Base-by-base conservation (phyloP, 192 early-diverging fungal species). In the Backusella parvicylindrica region DNA sequence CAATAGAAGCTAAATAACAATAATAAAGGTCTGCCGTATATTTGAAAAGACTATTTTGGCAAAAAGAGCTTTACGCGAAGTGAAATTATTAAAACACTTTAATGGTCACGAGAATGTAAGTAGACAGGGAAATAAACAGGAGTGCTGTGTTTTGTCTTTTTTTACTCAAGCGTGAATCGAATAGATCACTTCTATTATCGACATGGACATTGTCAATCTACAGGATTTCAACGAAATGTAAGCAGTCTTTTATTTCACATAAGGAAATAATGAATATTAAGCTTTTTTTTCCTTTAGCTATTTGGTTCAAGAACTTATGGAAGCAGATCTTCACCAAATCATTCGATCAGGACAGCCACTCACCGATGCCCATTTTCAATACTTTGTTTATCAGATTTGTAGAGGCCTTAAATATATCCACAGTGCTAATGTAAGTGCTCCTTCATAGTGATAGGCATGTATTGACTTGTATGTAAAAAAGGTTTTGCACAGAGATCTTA, bases 81-180 rank as follows among this genome's bases (percentile, higher is more conserved):
- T 98, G 73, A 97, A 98, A 77, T 85, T 96, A 6, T 87, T 98
- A 77, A 86, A 91, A 38, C 95, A 98, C 77, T 94, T 98, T 70
- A 94, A 92, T 77, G 95, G 95, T 41, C 94, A 98, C 77, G 93
- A 96, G 70, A 97, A 97, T 80, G 91, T 93, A 81, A 73, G 77
- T 49, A 31, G 8, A 4, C 13, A 31, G 12, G 35, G 31, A 28
- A 72, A 31, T 21, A 41, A 26, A 43, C 30, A 30, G 33, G 31
- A 30, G 16, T 21, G n/a, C n/a, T 50, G 18, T 50, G 5, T 53
- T 53, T n/a, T n/a, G n/a, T n/a, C 18, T 23, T 26, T 23, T 56
- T 21, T 70, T 12, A 43, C 23, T 43, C 23, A 38, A 28, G 26
- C 26, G 21, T 60, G 1, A 21, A 30, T 28, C 16, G 83, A 63